phyloP scores from a whole-genome alignment of 2,329 filamentous ascomycete species.

The Stachybotrys echinatus region DNA sequence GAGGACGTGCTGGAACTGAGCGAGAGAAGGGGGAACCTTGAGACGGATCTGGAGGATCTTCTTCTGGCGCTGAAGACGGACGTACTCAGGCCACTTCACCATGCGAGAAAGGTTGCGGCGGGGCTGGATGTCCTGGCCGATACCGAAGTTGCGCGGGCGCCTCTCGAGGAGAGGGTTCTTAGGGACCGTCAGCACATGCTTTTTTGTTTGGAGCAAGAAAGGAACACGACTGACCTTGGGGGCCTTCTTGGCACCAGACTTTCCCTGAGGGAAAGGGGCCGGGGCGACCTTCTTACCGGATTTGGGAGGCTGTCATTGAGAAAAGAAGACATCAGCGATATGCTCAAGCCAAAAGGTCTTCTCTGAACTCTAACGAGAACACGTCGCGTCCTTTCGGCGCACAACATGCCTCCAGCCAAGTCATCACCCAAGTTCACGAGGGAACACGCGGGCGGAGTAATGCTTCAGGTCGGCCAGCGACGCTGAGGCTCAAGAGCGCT shows the following conservation, averaged over 20 bases:
- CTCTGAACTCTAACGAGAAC: constrained; percentile 88
- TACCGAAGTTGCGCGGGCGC: constrained; percentile 94
- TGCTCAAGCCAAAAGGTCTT: constrained; percentile 75
- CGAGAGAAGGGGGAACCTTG: constrained; percentile 95
- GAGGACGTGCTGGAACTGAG: constrained; percentile 96
- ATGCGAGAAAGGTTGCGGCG: constrained; percentile 93
- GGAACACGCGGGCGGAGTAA: constrained; percentile 25
- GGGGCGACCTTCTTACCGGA: constrained; percentile 95
- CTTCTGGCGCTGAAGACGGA: constrained; percentile 89
- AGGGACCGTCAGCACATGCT: not conserved
- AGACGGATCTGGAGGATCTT: constrained; percentile 98
- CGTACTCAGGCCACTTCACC: constrained; percentile 99
- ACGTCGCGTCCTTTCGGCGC: constrained; percentile 51
- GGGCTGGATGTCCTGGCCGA: constrained; percentile 98
- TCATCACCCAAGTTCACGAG: constrained; percentile 44
- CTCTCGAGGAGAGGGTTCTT: constrained; percentile 99
- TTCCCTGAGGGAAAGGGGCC: constrained; percentile 92
- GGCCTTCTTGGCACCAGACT: constrained; percentile 89
- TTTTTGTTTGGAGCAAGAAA: not conserved
- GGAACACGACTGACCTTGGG: constrained; percentile 78
- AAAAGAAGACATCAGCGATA: constrained; percentile 97
- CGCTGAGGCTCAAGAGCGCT: constrained; percentile 26
- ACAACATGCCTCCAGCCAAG: constrained; percentile 57
- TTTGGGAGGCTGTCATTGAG: constrained; percentile 99
- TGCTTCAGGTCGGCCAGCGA: constrained; percentile 23